Evolutionary conservation across 225 moss, liverwort and hornwort genomes (phyloP).

Genomic region (Ulota crispa): DNA sequence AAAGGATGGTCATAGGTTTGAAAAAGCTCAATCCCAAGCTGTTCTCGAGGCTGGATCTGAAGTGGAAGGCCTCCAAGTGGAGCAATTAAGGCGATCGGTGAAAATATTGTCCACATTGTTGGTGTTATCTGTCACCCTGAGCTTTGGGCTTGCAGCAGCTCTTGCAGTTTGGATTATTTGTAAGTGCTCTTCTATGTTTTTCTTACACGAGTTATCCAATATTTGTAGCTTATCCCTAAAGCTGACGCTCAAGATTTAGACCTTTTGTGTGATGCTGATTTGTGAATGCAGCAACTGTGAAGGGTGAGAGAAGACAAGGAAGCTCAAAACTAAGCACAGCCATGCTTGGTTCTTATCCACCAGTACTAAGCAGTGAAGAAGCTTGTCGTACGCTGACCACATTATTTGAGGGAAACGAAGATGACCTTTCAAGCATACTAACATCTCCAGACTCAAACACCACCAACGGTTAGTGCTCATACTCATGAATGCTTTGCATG

Average conservation of each 20-base stretch:
- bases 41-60: constrained; percentile 31
- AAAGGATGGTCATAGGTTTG: constrained; percentile 50
- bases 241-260: not conserved
- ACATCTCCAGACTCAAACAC: constrained; percentile 32
- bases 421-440: constrained; percentile 45
- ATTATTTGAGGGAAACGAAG: constrained; percentile 13
- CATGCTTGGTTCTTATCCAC: constrained; percentile 35
- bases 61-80: constrained; percentile 33
- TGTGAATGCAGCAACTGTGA: constrained; percentile 45
- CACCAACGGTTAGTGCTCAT: constrained; percentile 27
- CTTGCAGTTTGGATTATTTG: constrained; percentile 45
- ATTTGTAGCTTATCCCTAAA: not conserved
- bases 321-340: constrained; percentile 29
- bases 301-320: constrained; percentile 31
- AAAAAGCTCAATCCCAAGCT: constrained; percentile 47
- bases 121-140: constrained; percentile 39
- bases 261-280: not conserved
- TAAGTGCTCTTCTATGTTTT: constrained; percentile 23
- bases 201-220: not conserved
- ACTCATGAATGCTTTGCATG: not conserved
- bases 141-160: constrained; percentile 51
- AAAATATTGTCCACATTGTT: constrained; percentile 45
- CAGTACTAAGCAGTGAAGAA: constrained; percentile 39
- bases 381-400: constrained; percentile 25
- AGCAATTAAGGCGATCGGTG: constrained; percentile 38